Evolutionary conservation across 2,329 filamentous ascomycete species (phyloP).

Genomic region (Diatrype stigma): DNA sequence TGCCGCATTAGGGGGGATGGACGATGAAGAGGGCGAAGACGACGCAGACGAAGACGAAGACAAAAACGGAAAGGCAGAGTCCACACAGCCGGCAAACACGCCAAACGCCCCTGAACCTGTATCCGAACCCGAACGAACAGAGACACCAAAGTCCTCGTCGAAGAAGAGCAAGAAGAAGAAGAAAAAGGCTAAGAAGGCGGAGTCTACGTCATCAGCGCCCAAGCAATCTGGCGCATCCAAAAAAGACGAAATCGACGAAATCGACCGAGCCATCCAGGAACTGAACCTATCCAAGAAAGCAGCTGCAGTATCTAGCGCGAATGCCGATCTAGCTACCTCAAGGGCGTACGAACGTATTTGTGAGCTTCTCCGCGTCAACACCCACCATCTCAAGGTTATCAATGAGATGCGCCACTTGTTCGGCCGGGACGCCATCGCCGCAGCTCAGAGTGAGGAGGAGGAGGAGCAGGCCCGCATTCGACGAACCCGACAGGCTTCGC

Average conservation of each 20-base stretch:
- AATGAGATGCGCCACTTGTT: constrained; percentile 80
- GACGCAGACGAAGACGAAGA: constrained; percentile 31
- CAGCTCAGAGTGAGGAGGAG: constrained; percentile 46
- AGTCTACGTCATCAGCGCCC: constrained; percentile 8
- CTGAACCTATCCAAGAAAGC: constrained; percentile 20
- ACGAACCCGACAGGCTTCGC: constrained; percentile 31
- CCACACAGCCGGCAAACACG: constrained; percentile 10
- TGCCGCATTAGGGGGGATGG: constrained; percentile 45
- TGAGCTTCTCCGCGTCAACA: constrained; percentile 47
- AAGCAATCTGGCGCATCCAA: constrained; percentile 7
- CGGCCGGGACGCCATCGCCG: constrained; percentile 54
- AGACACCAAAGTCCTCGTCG: constrained; percentile 16
- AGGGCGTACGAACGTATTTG: constrained; percentile 31
- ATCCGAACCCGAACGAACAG: constrained; percentile 15
- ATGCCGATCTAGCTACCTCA: constrained; percentile 4
- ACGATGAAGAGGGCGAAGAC: constrained; percentile 37
- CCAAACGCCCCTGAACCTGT: constrained; percentile 15
- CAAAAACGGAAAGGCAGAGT: constrained; percentile 22
- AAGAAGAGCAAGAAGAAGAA: constrained; percentile 39
- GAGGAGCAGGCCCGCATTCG: constrained; percentile 34
- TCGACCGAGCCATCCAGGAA: constrained; percentile 46
- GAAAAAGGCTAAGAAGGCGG: constrained; percentile 28
- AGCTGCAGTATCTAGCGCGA: constrained; percentile 5
- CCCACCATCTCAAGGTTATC: constrained; percentile 73
- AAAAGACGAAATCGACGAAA: constrained; percentile 43